phyloP scores from a whole-genome alignment of 345 rosid species.

The Camelina hispida region DNA sequence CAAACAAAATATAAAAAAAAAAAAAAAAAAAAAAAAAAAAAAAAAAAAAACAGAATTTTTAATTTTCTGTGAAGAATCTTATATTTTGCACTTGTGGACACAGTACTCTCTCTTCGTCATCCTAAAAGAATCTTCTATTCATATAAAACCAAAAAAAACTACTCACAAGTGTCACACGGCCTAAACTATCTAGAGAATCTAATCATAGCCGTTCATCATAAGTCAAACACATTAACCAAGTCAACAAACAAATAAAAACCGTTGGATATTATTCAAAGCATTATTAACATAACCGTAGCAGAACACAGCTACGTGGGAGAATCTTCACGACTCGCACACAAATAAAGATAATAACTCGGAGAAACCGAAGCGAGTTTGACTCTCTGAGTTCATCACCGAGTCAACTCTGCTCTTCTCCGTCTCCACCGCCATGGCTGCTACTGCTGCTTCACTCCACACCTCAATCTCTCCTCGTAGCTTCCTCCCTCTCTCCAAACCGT shows the following conservation, averaged over 20 bases:
- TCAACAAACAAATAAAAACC: not conserved
- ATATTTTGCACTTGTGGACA: slow-evolving; percentile 36
- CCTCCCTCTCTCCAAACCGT: slow-evolving; percentile 56
- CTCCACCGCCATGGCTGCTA: slow-evolving; percentile 70
- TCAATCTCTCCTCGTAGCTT: slow-evolving; percentile 61
- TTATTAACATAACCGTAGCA: not conserved
- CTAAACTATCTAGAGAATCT: not conserved
- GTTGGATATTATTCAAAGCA: not conserved
- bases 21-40: too few relatives aligned
- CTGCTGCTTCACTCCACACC: slow-evolving; percentile 57
- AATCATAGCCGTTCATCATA: slow-evolving; percentile 30
- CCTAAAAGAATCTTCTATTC: slow-evolving; percentile 22
- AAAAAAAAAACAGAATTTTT: too few relatives aligned
- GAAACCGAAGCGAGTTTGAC: slow-evolving; percentile 40
- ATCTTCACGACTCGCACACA: not conserved
- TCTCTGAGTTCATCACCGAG: slow-evolving; percentile 35
- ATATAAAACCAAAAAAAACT: not conserved
- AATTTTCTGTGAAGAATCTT: slow-evolving; percentile 1
- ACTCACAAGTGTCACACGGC: not conserved
- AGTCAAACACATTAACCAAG: not conserved
- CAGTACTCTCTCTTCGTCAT: slow-evolving; percentile 8
- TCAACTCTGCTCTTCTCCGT: slow-evolving; percentile 51
- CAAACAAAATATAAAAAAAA: too few relatives aligned
- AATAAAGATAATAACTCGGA: slow-evolving; percentile 47
- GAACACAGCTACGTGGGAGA: slow-evolving; percentile 25